Conservation (phyloP, 345 rosid genomes). For the Kernera saxatilis region DNA sequence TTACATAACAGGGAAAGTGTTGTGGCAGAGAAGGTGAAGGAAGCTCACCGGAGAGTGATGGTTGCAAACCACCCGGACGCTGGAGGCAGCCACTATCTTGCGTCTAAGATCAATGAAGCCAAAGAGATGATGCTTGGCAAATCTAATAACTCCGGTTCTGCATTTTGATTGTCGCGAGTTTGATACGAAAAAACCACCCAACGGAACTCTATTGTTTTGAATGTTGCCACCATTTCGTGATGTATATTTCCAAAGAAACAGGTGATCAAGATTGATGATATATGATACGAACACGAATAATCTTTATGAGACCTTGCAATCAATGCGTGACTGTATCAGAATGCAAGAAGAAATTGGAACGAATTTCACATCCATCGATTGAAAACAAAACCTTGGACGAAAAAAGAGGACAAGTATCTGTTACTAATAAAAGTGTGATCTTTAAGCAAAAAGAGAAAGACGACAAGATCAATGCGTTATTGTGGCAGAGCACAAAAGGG, state of each 20-base stretch:
- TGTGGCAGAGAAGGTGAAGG: conserved; percentile 64
- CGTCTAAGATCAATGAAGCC: conserved; percentile 88
- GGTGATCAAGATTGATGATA: not conserved
- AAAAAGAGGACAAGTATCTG: no score
- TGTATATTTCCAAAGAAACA: conserved; percentile 15
- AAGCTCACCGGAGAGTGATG: conserved; percentile 87
- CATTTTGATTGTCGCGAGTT: conserved; percentile 39
- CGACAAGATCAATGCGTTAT: no score
- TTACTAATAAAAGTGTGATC: no score
- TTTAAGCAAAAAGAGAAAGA: no score
- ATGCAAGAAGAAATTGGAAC: not conserved
- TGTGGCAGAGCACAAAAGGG: no score
- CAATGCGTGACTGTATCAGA: not conserved
- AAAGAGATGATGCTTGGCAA: conserved; percentile 79
- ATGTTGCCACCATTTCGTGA: not conserved
- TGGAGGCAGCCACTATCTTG: conserved; percentile 87
- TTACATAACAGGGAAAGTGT: conserved; percentile 52
- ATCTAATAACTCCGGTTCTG: conserved; percentile 55
- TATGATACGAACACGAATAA: not conserved
- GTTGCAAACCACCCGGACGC: conserved; percentile 93
- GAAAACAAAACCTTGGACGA: not conserved
- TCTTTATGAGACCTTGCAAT: not conserved
- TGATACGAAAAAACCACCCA: not conserved
- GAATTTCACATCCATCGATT: not conserved
- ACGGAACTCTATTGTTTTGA: not conserved